phyloP scores from a whole-genome alignment of 768 basidiomycete species.

The Termitomyces bulborhizus region DNA sequence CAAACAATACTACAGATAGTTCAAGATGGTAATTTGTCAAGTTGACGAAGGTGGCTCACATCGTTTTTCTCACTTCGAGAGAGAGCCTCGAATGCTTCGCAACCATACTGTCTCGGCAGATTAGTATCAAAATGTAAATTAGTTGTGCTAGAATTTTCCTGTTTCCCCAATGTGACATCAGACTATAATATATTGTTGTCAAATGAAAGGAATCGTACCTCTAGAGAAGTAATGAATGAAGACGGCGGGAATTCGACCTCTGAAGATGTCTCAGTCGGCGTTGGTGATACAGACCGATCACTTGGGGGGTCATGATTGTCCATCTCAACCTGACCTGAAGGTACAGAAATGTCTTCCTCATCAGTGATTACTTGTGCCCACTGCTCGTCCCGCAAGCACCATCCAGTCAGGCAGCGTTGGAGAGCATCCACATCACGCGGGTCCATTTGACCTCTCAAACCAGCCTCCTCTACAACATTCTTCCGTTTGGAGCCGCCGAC shows the following conservation, averaged over 20 bases:
- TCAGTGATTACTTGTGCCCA: slow-evolving; percentile 11
- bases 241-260: slow-evolving; percentile 18
- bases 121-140: background rate
- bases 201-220: background rate
- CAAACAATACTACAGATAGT: slow-evolving; percentile 51
- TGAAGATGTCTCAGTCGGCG: slow-evolving; percentile 14
- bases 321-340: background rate
- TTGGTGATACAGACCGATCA: slow-evolving; percentile 15
- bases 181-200: background rate
- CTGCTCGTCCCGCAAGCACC: slow-evolving; percentile 34
- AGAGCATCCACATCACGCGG: slow-evolving; percentile 30
- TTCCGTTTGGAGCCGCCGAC: slow-evolving; percentile 46
- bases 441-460: slow-evolving; percentile 35
- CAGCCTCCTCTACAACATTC: slow-evolving; percentile 28
- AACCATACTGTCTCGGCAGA: slow-evolving; percentile 26
- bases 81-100: slow-evolving; percentile 38
- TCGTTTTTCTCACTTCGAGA: slow-evolving; percentile 44
- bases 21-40: background rate
- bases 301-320: background rate
- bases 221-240: slow-evolving; percentile 8
- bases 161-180: background rate
- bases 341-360: slow-evolving; percentile 2
- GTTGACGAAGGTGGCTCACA: slow-evolving; percentile 24
- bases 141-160: slow-evolving; percentile 3
- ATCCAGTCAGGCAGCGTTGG: slow-evolving; percentile 28